Percentiles rank a stretch among this genome's conserved stretches.
phyloP scores from a whole-genome alignment of 192 early-diverging fungal genomes.

The Umbelopsis sp. region DNA sequence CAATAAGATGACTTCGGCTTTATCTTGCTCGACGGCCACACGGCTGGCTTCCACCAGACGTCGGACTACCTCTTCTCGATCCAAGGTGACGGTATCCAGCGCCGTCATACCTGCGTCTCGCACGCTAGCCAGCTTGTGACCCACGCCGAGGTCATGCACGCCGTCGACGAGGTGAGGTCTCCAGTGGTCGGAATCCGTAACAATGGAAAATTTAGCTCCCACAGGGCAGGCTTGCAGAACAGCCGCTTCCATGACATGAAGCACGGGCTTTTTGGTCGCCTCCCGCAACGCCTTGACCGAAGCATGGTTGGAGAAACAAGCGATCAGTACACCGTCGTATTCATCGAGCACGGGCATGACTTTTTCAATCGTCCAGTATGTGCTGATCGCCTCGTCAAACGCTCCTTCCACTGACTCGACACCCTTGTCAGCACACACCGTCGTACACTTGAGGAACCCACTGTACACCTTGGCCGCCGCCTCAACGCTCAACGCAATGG shows the following conservation, averaged over 20 bases:
- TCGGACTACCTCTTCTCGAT: constrained; percentile 1
- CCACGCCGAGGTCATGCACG: constrained; percentile 8
- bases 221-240: constrained; percentile 24
- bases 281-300: constrained; percentile 27
- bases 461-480: neutral
- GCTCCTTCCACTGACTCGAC: constrained; percentile 30
- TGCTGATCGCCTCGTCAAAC: constrained; percentile 24
- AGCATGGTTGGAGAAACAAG: constrained; percentile 26
- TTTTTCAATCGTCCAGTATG: constrained; percentile 30
- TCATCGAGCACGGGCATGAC: constrained; percentile 13
- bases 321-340: constrained; percentile 20
- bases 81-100: constrained; percentile 23
- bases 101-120: constrained; percentile 27
- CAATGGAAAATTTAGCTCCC: constrained; percentile 25
- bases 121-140: constrained; percentile 22
- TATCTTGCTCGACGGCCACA: constrained; percentile 19
- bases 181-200: constrained; percentile 29
- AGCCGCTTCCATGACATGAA: constrained; percentile 28
- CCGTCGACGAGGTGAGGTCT: constrained; percentile 21
- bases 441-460: constrained; percentile 8
- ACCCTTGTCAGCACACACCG: constrained; percentile 20
- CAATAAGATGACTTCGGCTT: constrained; percentile 24
- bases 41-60: constrained; percentile 11
- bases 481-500: constrained; percentile 9
- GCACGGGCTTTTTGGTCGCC: constrained; percentile 21